Evolutionary conservation across 306 rosid genomes (phyloP).

Genomic region (Senna siamea): DNA sequence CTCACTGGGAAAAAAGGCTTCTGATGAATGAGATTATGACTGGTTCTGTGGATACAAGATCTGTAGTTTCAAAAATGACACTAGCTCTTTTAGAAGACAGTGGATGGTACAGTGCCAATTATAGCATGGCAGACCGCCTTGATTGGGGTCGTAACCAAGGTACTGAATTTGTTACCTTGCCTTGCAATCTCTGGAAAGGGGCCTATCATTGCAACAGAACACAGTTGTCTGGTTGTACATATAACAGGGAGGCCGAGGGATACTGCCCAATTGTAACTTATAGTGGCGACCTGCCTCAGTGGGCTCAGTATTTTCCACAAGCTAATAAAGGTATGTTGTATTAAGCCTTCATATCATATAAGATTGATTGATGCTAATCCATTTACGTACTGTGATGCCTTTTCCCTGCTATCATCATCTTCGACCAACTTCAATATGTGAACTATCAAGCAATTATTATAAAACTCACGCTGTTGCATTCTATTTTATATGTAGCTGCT

Average conservation of each 20-base stretch:
- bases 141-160: conserved; percentile 99
- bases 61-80: conserved; percentile 98
- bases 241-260: conserved; percentile 99
- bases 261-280: conserved; percentile 94
- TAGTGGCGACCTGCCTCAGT: conserved; percentile 88
- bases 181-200: conserved; percentile 96
- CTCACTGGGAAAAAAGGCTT: conserved; percentile 98
- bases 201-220: conserved; percentile 95
- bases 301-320: conserved; percentile 95
- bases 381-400: conserved; percentile 12
- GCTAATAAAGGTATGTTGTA: conserved; percentile 74
- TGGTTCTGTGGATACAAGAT: conserved; percentile 98
- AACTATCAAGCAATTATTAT: conserved; percentile 28
- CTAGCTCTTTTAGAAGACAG: conserved; percentile 94
- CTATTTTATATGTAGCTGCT: conserved; percentile 26
- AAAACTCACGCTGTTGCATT: conserved; percentile 11
- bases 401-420: conserved; percentile 18
- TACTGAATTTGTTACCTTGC: conserved; percentile 81
- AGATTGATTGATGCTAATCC: conserved; percentile 12
- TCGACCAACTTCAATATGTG: conserved; percentile 20
- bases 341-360: conserved; percentile 28
- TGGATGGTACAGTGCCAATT: conserved; percentile 98
- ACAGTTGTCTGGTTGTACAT: conserved; percentile 92
- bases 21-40: conserved; percentile 99
- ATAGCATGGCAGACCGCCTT: conserved; percentile 95